Conservation (phyloP, 2,329 filamentous ascomycete genomes). For the Tolypocladium cylindrosporum region DNA sequence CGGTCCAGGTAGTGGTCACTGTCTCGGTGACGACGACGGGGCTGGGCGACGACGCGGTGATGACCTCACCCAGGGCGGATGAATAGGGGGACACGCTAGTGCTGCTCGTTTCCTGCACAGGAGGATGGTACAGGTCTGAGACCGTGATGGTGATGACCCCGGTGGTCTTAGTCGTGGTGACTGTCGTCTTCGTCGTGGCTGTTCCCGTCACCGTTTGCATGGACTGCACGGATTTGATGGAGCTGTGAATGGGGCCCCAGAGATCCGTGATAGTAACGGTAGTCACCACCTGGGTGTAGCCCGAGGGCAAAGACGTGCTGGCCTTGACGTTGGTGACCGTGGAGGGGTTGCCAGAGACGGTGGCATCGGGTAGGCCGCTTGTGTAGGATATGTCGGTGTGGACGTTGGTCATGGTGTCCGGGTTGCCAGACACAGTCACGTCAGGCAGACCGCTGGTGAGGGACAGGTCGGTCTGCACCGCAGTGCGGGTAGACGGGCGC, state of each 20-base stretch:
- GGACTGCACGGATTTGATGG: background rate
- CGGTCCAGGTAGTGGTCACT: conserved; percentile 20
- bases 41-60: conserved; percentile 4
- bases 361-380: conserved; percentile 19
- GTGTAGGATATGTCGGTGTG: conserved; percentile 17
- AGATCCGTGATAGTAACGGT: conserved; percentile 21
- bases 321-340: conserved; percentile 20
- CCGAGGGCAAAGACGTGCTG: conserved; percentile 11
- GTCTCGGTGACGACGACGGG: conserved; percentile 16
- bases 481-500: conserved; percentile 12
- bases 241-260: conserved; percentile 9
- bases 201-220: background rate
- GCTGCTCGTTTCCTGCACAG: background rate
- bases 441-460: conserved; percentile 13
- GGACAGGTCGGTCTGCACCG: conserved; percentile 11
- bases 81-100: conserved; percentile 4
- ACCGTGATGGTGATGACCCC: conserved; percentile 18
- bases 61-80: conserved; percentile 12
- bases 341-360: conserved; percentile 18
- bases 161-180: conserved; percentile 16
- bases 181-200: conserved; percentile 8
- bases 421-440: conserved; percentile 16
- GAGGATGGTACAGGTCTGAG: conserved; percentile 5
- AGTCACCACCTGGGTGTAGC: conserved; percentile 2
- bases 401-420: conserved; percentile 19